A percentile compares a stretch with the other conserved stretches of the same genome.
These are phyloP conservation scores for Giardia muris DNA, from an alignment of 208 protist species.

Conservation along the genomic window DNA sequence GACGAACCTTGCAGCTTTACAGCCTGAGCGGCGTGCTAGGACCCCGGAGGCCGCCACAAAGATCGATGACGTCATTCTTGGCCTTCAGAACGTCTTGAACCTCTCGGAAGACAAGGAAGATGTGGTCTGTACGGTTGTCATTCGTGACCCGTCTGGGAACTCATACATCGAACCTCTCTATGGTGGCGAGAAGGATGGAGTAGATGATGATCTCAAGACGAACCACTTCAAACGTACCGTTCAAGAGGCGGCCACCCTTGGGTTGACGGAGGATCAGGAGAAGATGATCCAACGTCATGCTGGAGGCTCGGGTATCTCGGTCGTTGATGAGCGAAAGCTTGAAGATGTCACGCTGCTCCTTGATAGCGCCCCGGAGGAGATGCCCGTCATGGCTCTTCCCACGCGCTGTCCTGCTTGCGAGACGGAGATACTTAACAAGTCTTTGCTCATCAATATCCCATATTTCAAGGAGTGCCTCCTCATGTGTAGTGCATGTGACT, in stretches of 20 bases:
- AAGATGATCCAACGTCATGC: not conserved
- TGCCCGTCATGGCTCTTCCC: not conserved
- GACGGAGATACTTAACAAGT: not conserved
- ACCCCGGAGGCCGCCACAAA: constrained; percentile 41
- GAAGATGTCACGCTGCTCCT: not conserved
- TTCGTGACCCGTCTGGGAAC: constrained; percentile 60
- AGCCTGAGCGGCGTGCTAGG: constrained; percentile 24
- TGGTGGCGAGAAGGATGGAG: constrained; percentile 37
- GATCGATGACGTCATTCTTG: constrained; percentile 48
- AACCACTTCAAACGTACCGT: constrained; percentile 32
- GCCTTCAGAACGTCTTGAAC: constrained; percentile 37
- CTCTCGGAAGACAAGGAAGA: not conserved
- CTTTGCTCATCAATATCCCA: constrained; percentile 66
- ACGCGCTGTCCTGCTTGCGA: constrained; percentile 15
- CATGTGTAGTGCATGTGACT: constrained; percentile 69
- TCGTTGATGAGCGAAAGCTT: not conserved
- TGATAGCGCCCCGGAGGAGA: not conserved
- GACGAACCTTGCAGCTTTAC: constrained; percentile 33
- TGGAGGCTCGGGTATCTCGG: not conserved
- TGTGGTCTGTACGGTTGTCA: constrained; percentile 49
- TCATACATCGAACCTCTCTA: constrained; percentile 51
- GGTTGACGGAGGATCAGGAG: not conserved
- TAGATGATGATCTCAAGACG: constrained; percentile 39
- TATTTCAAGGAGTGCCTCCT: constrained; percentile 77
- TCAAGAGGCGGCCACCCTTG: constrained; percentile 38